Evolutionary conservation across 495 filamentous ascomycete species (phyloP).

Genomic region (Xylaria palmicola): DNA sequence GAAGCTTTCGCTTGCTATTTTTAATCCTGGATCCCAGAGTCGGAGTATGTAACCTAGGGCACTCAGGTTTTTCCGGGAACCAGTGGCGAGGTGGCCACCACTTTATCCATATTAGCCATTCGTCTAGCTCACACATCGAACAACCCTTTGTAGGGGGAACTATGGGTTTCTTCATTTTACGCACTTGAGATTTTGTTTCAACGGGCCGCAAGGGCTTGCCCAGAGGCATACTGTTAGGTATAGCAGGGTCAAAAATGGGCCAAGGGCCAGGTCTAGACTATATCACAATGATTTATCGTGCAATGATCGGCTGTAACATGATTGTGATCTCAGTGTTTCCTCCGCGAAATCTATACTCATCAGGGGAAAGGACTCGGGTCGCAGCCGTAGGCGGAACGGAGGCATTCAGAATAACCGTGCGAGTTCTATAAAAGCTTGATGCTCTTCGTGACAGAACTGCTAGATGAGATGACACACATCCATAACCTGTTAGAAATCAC

Average conservation of each 20-base stretch:
- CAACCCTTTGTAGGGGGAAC: not conserved
- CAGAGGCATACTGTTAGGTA: not conserved
- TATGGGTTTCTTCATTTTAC: not conserved
- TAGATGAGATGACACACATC: not conserved
- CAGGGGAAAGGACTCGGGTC: not conserved
- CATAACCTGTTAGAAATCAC: not conserved
- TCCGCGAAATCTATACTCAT: slow-evolving; percentile 2
- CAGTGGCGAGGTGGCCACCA: not conserved
- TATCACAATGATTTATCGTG: not conserved
- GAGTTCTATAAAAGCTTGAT: slow-evolving; percentile 7
- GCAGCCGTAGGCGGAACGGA: not conserved
- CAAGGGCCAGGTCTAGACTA: slow-evolving; percentile 1
- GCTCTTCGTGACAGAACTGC: not conserved
- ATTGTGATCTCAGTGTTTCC: not conserved
- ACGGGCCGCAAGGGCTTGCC: not conserved
- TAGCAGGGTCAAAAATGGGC: not conserved
- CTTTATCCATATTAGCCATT: slow-evolving; percentile 19
- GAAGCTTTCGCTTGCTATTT: slow-evolving; percentile 19
- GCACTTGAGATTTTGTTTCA: not conserved
- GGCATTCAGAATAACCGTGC: not conserved
- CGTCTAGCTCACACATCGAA: not conserved
- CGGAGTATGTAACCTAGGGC: not conserved
- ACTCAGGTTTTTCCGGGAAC: slow-evolving; percentile 6
- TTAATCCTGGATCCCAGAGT: slow-evolving; percentile 3
- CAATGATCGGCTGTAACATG: not conserved